phyloP scores from a whole-genome alignment of 2,329 filamentous ascomycete species.

The Mariannaea sp. region DNA sequence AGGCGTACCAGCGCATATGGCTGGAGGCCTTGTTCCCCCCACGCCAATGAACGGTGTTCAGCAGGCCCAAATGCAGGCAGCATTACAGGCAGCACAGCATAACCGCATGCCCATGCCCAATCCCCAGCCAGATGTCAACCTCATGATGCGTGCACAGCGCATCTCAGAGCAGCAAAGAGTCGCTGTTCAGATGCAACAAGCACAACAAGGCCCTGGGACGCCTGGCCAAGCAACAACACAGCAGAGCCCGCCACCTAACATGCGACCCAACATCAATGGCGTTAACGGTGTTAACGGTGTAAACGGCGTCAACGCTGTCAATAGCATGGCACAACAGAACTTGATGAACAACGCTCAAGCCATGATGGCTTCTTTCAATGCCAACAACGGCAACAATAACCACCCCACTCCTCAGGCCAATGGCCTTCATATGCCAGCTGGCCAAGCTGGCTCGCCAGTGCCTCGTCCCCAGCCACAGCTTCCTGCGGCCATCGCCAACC shows the following conservation, averaged over 20 bases:
- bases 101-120: constrained; percentile 61
- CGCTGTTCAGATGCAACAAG: constrained; percentile 54
- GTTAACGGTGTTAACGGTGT: constrained; percentile 42
- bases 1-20: constrained; percentile 54
- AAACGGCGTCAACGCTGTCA: too few relatives aligned
- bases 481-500: constrained; percentile 52
- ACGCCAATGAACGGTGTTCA: constrained; percentile 68
- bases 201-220: constrained; percentile 42
- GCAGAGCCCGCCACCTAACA: constrained; percentile 51
- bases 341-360: constrained; percentile 59
- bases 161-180: constrained; percentile 68
- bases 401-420: constrained; percentile 52
- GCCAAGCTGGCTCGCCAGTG: constrained; percentile 52
- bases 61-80: constrained; percentile 69
- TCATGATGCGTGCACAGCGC: constrained; percentile 67
- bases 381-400: constrained; percentile 46
- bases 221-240: constrained; percentile 41
- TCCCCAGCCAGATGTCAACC: constrained; percentile 54
- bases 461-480: constrained; percentile 50
- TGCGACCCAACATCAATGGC: constrained; percentile 43
- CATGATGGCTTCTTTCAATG: constrained; percentile 57
- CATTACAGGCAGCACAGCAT: constrained; percentile 60
- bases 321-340: constrained; percentile 57
- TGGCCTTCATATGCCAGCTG: constrained; percentile 53
- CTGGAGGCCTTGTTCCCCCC: constrained; percentile 55